phyloP scores from a whole-genome alignment of 164 flowering plant genomes.

The Nymphaea thermarum region DNA sequence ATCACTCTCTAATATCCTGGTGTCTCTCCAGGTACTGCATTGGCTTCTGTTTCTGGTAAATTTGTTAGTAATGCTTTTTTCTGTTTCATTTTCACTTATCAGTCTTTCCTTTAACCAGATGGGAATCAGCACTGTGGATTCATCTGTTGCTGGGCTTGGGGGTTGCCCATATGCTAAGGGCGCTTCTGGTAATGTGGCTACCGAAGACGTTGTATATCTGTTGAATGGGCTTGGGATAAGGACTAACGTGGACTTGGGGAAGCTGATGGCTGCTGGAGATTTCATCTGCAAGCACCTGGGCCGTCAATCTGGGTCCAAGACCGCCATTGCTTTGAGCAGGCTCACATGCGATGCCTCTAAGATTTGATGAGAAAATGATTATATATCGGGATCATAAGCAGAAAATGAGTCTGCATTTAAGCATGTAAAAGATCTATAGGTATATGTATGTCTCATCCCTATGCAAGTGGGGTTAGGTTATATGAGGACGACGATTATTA shows the following conservation, averaged over 20 bases:
- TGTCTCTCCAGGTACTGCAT: constrained; percentile 79
- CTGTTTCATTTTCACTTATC: neutral
- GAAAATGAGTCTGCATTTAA: too few species aligned
- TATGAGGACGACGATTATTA: too few species aligned
- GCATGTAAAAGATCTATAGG: too few species aligned
- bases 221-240: constrained; percentile 78
- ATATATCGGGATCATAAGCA: too few species aligned
- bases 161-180: constrained; percentile 99
- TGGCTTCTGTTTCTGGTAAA: neutral
- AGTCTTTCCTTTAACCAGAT: constrained; percentile 37
- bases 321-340: constrained; percentile 65
- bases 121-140: constrained; percentile 85
- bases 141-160: constrained; percentile 87
- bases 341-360: constrained; percentile 53
- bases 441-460: too few species aligned
- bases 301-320: constrained; percentile 74
- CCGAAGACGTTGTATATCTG: constrained; percentile 96
- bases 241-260: constrained; percentile 78
- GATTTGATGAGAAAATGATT: constrained; percentile 15
- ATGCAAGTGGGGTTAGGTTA: too few species aligned
- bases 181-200: constrained; percentile 96
- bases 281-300: constrained; percentile 72
- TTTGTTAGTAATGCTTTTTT: neutral
- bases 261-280: constrained; percentile 76
- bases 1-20: constrained; percentile 81